phyloP scores from a whole-genome alignment of 805 yeast species.

The Candida nanaspora region DNA sequence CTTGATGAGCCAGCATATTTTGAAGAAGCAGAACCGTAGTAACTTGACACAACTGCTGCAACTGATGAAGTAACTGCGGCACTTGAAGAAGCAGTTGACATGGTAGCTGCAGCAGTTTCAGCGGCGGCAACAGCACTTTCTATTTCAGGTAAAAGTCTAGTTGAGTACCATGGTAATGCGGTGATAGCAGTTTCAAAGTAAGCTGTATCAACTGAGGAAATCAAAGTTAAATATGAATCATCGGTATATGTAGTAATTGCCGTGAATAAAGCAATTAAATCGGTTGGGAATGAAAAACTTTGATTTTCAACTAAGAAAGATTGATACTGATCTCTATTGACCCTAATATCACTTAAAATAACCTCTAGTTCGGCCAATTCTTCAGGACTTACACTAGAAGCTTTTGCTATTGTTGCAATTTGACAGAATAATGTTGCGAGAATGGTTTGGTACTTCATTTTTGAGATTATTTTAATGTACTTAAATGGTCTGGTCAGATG shows the following conservation, averaged over 20 bases:
- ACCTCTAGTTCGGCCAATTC: background rate
- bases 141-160: slow-evolving; percentile 20
- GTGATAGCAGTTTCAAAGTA: slow-evolving; percentile 21
- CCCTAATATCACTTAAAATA: slow-evolving; percentile 8
- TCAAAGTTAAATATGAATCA: slow-evolving; percentile 35
- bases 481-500: too few species aligned
- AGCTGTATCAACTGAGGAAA: slow-evolving; percentile 12
- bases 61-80: slow-evolving; percentile 5
- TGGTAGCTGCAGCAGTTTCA: slow-evolving; percentile 6
- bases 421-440: background rate
- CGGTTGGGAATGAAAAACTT: slow-evolving; percentile 9
- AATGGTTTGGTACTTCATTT: too few species aligned
- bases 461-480: too few species aligned
- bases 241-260: slow-evolving; percentile 34
- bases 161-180: slow-evolving; percentile 28
- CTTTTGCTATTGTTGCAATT: background rate
- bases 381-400: background rate
- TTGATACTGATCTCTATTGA: slow-evolving; percentile 7
- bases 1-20: background rate
- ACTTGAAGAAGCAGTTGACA: slow-evolving; percentile 6
- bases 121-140: slow-evolving; percentile 9
- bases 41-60: background rate
- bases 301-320: slow-evolving; percentile 7
- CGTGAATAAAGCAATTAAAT: slow-evolving; percentile 25
- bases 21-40: background rate